Evolutionary conservation across 1,284 basidiomycete genomes (phyloP), one percentile per base, ranked within the genome.

Genomic region (Papiliotrema flavescens): DNA sequence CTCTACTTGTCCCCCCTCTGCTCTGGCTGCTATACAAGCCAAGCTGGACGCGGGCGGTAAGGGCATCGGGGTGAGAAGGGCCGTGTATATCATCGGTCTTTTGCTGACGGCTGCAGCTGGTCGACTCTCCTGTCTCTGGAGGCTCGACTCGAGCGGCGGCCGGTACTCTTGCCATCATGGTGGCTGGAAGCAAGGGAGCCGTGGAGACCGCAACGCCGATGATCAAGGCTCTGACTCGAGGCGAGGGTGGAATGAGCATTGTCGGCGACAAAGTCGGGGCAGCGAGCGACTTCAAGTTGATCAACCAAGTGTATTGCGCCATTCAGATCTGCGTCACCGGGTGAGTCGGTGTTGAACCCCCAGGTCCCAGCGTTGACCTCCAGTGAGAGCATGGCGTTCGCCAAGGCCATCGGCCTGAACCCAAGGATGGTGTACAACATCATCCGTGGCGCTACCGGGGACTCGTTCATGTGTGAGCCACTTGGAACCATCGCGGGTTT

Each of bases 81-180:
- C 39, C 8, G 5, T 13, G 20, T 3, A 22, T 23, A 3, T 6
- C 23, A 11, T 5, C 22, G 8, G 24, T 41, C 7, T 49, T 24
- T 17, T 39, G 28, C 28, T 32, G 22, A 41, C 20, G 19, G 26
- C 11, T 13, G 17, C 44, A 71, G 70, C 59, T 77, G 3, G 62
- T 71, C 48, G 75, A 77, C 51, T 71, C 70, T 3, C 74, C 75
- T 3, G 75, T 77, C 1, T 77, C 75, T 7, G 75, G 75, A 9
- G 75, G 76, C 2, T 71, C 71, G 2, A 61, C 66, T 6, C 62
- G 74, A 22, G 75, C 76, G 6, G 71, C 70, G 0, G 51, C 64
- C 4, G 76, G 76, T 8, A 66, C 69, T 26, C 65, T 76, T 7
- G 69, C 67, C 34, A 70, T 76, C 58, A 77, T 78, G 74, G 65